Evolutionary conservation across 2,329 filamentous ascomycete genomes (phyloP).

Genomic region (Penicillium crustosum): DNA sequence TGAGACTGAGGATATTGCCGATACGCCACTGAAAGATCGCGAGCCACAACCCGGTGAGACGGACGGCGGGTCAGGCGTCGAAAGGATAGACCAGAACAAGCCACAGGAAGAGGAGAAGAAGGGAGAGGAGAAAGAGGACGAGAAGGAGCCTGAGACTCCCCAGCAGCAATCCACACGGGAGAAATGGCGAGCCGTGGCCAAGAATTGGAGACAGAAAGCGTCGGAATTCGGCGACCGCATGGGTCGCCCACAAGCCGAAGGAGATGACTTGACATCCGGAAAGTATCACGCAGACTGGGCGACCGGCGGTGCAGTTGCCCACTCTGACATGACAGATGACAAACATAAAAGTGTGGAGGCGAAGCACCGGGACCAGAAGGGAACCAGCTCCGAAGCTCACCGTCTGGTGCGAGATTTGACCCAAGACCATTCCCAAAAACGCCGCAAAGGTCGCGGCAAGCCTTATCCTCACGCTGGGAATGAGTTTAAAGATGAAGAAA

Average conservation of each 20-base stretch:
- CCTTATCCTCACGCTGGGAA: constrained; percentile 17
- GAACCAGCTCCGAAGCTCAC: constrained; percentile 33
- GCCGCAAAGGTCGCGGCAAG: constrained; percentile 17
- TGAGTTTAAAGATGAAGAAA: constrained; percentile 10
- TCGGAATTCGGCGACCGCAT: constrained; percentile 19
- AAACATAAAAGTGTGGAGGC: constrained; percentile 33
- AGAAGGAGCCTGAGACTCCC: neutral
- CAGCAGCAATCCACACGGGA: neutral
- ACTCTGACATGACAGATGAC: constrained; percentile 32
- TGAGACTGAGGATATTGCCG: constrained; percentile 31
- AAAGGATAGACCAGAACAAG: constrained; percentile 3
- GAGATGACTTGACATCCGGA: constrained; percentile 29
- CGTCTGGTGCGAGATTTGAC: constrained; percentile 35
- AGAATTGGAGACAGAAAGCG: constrained; percentile 17
- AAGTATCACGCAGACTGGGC: constrained; percentile 30
- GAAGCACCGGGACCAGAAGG: constrained; percentile 25
- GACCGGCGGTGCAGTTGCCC: constrained; percentile 24
- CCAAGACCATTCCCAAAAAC: constrained; percentile 26
- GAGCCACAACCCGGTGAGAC: neutral
- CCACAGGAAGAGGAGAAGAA: constrained; percentile 1
- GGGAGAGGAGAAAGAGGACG: neutral
- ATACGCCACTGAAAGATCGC: constrained; percentile 15
- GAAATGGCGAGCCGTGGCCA: neutral
- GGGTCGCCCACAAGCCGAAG: constrained; percentile 24
- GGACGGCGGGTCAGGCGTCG: neutral